Evolutionary conservation across 768 basidiomycete genomes (phyloP).

Genomic region (Suillus paluster): DNA sequence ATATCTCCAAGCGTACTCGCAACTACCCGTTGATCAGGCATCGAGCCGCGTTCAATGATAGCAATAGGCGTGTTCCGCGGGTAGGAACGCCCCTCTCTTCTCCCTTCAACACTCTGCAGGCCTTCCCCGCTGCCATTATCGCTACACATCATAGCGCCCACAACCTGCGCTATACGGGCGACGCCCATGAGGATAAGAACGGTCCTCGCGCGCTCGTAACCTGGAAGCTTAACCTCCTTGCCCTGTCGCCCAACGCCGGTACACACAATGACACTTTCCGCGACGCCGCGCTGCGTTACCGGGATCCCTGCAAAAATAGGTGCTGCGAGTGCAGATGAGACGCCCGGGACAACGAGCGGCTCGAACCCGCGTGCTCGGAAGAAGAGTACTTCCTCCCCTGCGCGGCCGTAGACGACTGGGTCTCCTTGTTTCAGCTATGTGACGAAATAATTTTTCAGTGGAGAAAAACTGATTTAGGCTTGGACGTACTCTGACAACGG

Average conservation of each 20-base stretch:
- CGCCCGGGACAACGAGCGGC: constrained; percentile 85
- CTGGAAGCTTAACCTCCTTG: constrained; percentile 81
- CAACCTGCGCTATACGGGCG: constrained; percentile 76
- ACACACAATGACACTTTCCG: constrained; percentile 87
- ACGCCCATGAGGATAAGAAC: constrained; percentile 94
- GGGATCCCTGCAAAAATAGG: constrained; percentile 92
- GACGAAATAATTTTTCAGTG: background rate
- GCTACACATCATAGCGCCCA: constrained; percentile 55
- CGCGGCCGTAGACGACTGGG: constrained; percentile 92
- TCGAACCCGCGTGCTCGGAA: constrained; percentile 88
- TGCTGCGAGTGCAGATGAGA: constrained; percentile 87
- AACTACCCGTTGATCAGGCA: constrained; percentile 89
- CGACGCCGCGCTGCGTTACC: constrained; percentile 93
- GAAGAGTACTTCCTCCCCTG: constrained; percentile 92
- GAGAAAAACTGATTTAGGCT: background rate
- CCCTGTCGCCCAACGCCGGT: constrained; percentile 93
- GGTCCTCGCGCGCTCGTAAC: constrained; percentile 82
- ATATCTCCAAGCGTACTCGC: constrained; percentile 78
- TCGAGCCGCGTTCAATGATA: constrained; percentile 92
- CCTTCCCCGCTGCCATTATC: constrained; percentile 15
- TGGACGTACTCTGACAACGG: constrained; percentile 79
- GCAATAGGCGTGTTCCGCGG: constrained; percentile 84
- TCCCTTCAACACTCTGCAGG: constrained; percentile 39
- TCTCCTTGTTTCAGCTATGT: constrained; percentile 94
- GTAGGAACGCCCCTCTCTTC: constrained; percentile 62